Evolutionary conservation across 192 early-diverging fungal genomes (phyloP), one percentile per base, ranked within the genome.

Genomic region (Backusella psychrophila): DNA sequence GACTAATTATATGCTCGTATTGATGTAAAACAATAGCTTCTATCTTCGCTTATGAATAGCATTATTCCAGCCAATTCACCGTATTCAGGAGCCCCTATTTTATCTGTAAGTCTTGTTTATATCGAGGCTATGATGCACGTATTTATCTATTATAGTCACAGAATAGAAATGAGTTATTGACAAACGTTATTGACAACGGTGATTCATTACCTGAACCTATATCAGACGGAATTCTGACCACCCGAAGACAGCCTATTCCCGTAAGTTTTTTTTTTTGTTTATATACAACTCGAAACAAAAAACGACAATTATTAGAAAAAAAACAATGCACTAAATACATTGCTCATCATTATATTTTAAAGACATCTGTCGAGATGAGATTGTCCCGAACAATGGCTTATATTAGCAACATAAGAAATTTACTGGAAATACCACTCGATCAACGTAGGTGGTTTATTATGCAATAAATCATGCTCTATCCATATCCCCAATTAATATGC

Each of bases 391-490:
- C 79, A 11, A 75, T 80, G 66, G 59, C 69, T 31, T 76, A 56
- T 31, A 80, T 80, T 19, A 59, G 75, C 8, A 80, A 80, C 65
- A 71, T 80, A 3, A 75, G 79, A 8, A 56, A 66, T 34, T 38
- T 80, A 36, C 74, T 80, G 0, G 68, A 76, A 41, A 71, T 75
- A 23, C 79, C 79, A n/a, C 52, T 76, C 4, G 35, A 75, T 53
- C 69, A 80, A 66, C 29, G 79, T 80, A 41, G 69, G 52, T 69
- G 29, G n/a, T 23, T 26, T 15, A 38, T n/a, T 15, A 69, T 29
- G 38, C 12, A 76, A 69, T 29, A 76, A 33, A 31, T 26, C 29
- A 29, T 36, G 19, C 19, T 6, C 29, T 21, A 36, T 17, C 14
- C 5, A 5, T 35, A 39, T 69, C 9, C n/a, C 15, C 21, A 23